These are phyloP conservation scores for Russula earlei DNA, from an alignment of 768 basidiomycete genomes.

Conservation along the genomic window DNA sequence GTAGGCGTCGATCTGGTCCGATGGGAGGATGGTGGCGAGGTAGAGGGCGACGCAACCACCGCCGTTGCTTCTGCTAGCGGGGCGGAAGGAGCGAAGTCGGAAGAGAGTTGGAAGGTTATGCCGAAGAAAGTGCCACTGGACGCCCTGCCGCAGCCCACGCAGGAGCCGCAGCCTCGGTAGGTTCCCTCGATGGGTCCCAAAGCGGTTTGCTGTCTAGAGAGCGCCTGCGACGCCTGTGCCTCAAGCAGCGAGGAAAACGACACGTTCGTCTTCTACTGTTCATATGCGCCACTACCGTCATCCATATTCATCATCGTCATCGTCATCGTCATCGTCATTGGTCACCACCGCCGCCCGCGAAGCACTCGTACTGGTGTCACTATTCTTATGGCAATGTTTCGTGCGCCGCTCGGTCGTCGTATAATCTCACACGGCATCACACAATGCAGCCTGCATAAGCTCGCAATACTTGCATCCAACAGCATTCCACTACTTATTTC, in stretches of 20 bases:
- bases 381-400: too few relatives aligned
- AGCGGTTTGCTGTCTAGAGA: neutral
- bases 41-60: slow-evolving; percentile 16
- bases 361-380: neutral
- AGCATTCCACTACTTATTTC: too few relatives aligned
- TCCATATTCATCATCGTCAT: neutral
- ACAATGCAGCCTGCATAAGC: neutral
- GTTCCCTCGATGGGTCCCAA: neutral
- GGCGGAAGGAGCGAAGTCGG: neutral
- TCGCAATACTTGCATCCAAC: neutral
- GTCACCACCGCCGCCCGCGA: neutral
- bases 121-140: slow-evolving; percentile 1
- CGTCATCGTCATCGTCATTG: neutral
- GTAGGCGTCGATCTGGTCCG: slow-evolving; percentile 15
- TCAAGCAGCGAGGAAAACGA: neutral
- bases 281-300: neutral
- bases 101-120: neutral
- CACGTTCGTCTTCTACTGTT: neutral
- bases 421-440: neutral
- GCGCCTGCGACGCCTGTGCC: neutral
- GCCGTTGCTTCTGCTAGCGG: neutral
- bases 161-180: neutral
- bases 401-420: neutral
- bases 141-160: neutral
- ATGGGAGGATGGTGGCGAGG: slow-evolving; percentile 18